Percentiles rank a stretch among this genome's conserved stretches.
These are phyloP conservation scores for Ceratobasidium sp. DNA, from an alignment of 1,284 basidiomycete genomes.

Conservation along the genomic window DNA sequence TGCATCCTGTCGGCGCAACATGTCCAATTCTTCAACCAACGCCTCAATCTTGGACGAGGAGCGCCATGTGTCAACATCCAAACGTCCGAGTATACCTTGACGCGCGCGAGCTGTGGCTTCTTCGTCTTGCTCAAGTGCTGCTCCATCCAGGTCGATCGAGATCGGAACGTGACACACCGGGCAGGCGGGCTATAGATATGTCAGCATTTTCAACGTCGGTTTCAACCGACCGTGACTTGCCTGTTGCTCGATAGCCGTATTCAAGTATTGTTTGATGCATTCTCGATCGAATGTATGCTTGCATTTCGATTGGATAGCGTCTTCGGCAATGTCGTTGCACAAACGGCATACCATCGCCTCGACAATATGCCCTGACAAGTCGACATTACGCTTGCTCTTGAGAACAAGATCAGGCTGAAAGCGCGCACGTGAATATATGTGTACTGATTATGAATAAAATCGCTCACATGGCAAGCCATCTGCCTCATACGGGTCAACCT, in stretches of 20 bases:
- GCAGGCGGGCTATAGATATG: conserved; percentile 75
- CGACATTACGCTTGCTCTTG: conserved; percentile 80
- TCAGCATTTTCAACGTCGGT: background rate
- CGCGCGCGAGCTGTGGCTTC: conserved; percentile 64
- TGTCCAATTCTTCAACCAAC: conserved; percentile 90
- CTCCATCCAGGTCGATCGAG: conserved; percentile 94
- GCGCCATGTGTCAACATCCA: conserved; percentile 90
- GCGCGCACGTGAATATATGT: conserved; percentile 35
- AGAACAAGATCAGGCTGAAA: conserved; percentile 87
- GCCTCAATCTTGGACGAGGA: conserved; percentile 98
- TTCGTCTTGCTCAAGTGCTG: conserved; percentile 84
- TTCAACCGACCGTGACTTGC: conserved; percentile 55
- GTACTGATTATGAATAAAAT: background rate
- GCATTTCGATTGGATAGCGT: conserved; percentile 93
- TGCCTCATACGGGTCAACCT: conserved; percentile 90
- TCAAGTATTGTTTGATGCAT: conserved; percentile 94
- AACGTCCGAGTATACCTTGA: conserved; percentile 92
- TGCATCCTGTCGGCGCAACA: conserved; percentile 81
- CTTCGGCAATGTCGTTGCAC: conserved; percentile 97
- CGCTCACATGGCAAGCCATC: conserved; percentile 81
- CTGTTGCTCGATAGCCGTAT: conserved; percentile 72
- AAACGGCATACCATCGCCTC: conserved; percentile 88
- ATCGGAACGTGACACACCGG: conserved; percentile 94
- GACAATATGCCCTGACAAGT: conserved; percentile 63
- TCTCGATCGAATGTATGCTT: conserved; percentile 92